Evolutionary conservation across 495 filamentous ascomycete genomes (phyloP).

Genomic region (Pseudomonodictys pantanalensis): DNA sequence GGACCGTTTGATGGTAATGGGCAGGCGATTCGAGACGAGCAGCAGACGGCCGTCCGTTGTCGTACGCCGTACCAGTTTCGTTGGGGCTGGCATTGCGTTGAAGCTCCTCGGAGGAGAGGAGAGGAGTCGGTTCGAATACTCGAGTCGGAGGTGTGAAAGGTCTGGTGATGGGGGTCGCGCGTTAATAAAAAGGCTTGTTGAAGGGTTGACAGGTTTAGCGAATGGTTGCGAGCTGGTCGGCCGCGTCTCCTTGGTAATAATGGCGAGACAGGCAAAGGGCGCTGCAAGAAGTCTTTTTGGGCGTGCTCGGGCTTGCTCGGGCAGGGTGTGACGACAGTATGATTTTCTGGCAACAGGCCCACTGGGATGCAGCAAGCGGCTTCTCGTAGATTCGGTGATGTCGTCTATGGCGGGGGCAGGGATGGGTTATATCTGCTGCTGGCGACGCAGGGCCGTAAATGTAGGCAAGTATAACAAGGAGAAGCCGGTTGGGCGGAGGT

Average conservation of each 20-base stretch:
- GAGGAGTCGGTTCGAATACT: too few species aligned
- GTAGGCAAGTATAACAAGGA: not conserved
- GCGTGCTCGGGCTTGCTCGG: too few species aligned
- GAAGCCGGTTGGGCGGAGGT: not conserved
- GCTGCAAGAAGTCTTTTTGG: not conserved
- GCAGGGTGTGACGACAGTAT: conserved; percentile 14
- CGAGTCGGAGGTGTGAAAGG: too few species aligned
- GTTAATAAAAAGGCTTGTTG: too few species aligned
- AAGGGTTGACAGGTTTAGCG: not conserved
- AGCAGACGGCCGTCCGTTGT: conserved; percentile 55
- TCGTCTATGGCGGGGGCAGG: not conserved
- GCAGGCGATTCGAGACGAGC: conserved; percentile 87
- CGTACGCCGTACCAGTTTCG: not conserved
- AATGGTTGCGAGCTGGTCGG: not conserved
- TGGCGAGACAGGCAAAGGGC: not conserved
- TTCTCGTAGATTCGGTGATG: conserved; percentile 18
- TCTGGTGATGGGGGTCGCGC: too few species aligned
- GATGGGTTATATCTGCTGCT: not conserved
- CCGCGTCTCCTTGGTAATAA: not conserved
- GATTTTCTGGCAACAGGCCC: not conserved
- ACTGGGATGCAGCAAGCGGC: conserved; percentile 1
- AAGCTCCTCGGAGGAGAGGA: too few species aligned
- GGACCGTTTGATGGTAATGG: conserved; percentile 89
- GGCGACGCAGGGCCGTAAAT: not conserved
- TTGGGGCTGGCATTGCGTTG: conserved; percentile 30